These are phyloP conservation scores for Pyrenophora graminea DNA, from an alignment of 2,329 filamentous ascomycete species.

Conservation along the genomic window DNA sequence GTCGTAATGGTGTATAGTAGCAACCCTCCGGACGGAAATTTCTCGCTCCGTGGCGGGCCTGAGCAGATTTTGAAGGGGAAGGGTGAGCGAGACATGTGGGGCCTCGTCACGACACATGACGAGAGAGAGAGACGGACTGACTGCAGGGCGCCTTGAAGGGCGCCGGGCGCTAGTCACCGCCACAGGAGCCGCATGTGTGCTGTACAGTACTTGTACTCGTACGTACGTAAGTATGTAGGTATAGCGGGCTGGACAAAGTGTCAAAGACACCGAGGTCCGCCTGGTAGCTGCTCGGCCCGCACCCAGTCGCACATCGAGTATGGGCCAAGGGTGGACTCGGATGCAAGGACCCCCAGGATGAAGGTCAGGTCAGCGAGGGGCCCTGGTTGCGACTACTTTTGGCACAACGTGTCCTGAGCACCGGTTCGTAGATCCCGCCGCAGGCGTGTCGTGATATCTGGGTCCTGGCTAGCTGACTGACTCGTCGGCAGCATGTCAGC, in stretches of 20 bases:
- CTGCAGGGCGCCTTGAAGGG: conserved; percentile 17
- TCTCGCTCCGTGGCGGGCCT: conserved; percentile 32
- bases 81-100: conserved; percentile 20
- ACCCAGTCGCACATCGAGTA: conserved; percentile 45
- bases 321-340: conserved; percentile 24
- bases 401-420: conserved; percentile 44
- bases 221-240: no score
- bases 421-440: conserved; percentile 47
- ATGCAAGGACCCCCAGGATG: conserved; percentile 22
- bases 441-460: conserved; percentile 21
- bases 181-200: conserved; percentile 18
- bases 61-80: conserved; percentile 8
- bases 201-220: no score
- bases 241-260: no score
- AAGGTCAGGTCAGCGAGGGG: conserved; percentile 22
- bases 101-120: conserved; percentile 21
- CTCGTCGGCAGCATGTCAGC: conserved; percentile 3
- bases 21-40: conserved; percentile 36
- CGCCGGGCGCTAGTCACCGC: neutral
- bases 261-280: conserved; percentile 18
- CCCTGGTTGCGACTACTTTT: conserved; percentile 37
- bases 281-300: conserved; percentile 39
- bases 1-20: conserved; percentile 10
- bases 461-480: conserved; percentile 17
- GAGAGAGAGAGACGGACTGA: conserved; percentile 4